Evolutionary conservation across 257 asterid genomes (phyloP), one percentile per base, ranked within the genome.

Genomic region (Solanum peruvianum): DNA sequence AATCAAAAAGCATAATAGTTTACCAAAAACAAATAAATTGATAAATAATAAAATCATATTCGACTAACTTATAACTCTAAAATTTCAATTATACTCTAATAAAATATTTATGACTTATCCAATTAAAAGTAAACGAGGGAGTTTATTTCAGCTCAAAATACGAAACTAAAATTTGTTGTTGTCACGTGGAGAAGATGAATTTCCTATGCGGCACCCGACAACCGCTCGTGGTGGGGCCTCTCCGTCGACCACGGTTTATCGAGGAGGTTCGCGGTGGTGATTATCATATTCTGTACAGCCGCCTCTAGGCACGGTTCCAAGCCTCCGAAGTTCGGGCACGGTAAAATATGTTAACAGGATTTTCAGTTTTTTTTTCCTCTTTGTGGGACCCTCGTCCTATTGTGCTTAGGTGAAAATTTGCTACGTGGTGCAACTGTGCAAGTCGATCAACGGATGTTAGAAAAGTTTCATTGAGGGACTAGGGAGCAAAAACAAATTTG

Each of bases 291-390:
- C 4, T 82, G 29, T 18, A 29, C 86, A 78, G 95, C 95, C 94
- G 96, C 95, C 95, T 87, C 91, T 89, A 89, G 95, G 89, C 88
- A 91, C 94, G 96, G 95, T 49, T 69, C 94, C 93, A 88, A 87
- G 86, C 93, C 96, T 91, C 92, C 93, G 25, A 60, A 90, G 89
- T 86, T 86, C 87, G 88, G 83, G 81, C 15, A 52, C 52, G 58
- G 88, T 88, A 87, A 88, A 31, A 52, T 9, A 7, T 27, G 27
- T 4, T 2, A 3, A 70, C 39, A 21, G 13, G n/a, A 37, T 85
- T 75, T 76, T 37, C 71, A n/a, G 13, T 29, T 64, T 6, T 23
- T 44, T 9, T 39, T 39, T 23, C 62, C 16, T 16, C 29, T 31
- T 31, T 21, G 85, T 31, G 85, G 85, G 31, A 21, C 85, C 70